A percentile compares a stretch with the other conserved stretches of the same genome.
These are phyloP conservation scores for Globisporangium takayamanum DNA, from an alignment of 352 stramenopile genomes.

Conservation along the genomic window DNA sequence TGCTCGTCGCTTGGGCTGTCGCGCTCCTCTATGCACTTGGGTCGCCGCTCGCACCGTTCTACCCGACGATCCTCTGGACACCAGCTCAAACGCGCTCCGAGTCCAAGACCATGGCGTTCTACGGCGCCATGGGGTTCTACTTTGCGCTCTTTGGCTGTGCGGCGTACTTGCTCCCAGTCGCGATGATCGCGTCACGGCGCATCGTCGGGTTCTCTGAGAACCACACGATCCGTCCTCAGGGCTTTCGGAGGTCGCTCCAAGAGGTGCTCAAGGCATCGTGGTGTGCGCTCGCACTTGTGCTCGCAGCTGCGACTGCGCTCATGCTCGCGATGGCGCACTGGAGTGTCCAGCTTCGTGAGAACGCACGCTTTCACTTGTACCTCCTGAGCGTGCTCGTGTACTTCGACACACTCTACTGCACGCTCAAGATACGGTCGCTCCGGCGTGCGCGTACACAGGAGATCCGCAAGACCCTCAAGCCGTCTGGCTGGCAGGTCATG, in stretches of 20 bases:
- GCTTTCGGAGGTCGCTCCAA: constrained; percentile 7
- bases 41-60: constrained; percentile 16
- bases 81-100: background rate
- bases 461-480: background rate
- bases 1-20: constrained; percentile 17
- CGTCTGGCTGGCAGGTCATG: background rate
- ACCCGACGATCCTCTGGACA: constrained; percentile 1
- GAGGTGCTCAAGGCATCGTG: constrained; percentile 5
- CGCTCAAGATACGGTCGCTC: constrained; percentile 1
- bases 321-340: background rate
- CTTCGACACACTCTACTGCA: constrained; percentile 2
- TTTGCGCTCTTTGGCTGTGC: constrained; percentile 24
- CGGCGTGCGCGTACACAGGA: background rate
- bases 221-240: background rate
- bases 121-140: constrained; percentile 16
- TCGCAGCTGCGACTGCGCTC: background rate
- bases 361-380: constrained; percentile 8
- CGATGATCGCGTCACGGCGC: constrained; percentile 14
- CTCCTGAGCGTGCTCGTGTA: constrained; percentile 7
- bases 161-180: constrained; percentile 12
- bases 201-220: constrained; percentile 11
- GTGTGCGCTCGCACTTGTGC: constrained; percentile 1
- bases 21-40: constrained; percentile 21
- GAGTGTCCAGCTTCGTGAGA: background rate
- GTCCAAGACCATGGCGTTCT: constrained; percentile 11